Evolutionary conservation across 2,329 filamentous ascomycete genomes (phyloP).

Genomic region (Acrocalymma vagum): DNA sequence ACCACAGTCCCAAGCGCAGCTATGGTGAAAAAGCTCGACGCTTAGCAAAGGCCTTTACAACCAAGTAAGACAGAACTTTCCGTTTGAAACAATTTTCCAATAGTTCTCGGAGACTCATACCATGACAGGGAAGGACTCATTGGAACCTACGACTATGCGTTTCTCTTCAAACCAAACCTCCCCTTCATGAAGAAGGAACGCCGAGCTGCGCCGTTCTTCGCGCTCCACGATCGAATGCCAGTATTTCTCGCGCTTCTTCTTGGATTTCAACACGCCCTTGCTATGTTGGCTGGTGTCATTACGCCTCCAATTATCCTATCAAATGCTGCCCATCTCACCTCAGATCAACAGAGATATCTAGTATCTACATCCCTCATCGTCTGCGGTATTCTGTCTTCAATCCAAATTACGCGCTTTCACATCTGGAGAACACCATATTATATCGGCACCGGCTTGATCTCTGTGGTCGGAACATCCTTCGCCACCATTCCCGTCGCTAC

Average conservation of each 20-base stretch:
- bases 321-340: conserved; percentile 69
- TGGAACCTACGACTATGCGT: conserved; percentile 88
- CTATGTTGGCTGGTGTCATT: conserved; percentile 75
- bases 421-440: conserved; percentile 74
- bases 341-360: conserved; percentile 74
- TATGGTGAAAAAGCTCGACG: conserved; percentile 51
- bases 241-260: conserved; percentile 77
- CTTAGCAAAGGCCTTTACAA: conserved; percentile 57
- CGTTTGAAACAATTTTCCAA: not conserved
- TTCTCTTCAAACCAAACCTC: conserved; percentile 82
- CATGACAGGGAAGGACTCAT: conserved; percentile 72
- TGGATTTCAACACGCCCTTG: conserved; percentile 80
- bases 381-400: conserved; percentile 74
- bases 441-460: conserved; percentile 76
- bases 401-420: conserved; percentile 82
- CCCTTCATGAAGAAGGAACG: conserved; percentile 77
- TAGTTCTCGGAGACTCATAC: conserved; percentile 15
- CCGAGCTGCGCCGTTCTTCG: conserved; percentile 79
- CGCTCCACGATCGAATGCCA: conserved; percentile 81
- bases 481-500: conserved; percentile 77
- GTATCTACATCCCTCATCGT: conserved; percentile 83
- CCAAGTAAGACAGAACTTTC: conserved; percentile 47
- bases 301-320: conserved; percentile 79
- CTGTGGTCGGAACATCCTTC: conserved; percentile 82
- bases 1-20: conserved; percentile 49